phyloP scores from a whole-genome alignment of 2,329 filamentous ascomycete genomes.

The Fusarium verticillioides region DNA sequence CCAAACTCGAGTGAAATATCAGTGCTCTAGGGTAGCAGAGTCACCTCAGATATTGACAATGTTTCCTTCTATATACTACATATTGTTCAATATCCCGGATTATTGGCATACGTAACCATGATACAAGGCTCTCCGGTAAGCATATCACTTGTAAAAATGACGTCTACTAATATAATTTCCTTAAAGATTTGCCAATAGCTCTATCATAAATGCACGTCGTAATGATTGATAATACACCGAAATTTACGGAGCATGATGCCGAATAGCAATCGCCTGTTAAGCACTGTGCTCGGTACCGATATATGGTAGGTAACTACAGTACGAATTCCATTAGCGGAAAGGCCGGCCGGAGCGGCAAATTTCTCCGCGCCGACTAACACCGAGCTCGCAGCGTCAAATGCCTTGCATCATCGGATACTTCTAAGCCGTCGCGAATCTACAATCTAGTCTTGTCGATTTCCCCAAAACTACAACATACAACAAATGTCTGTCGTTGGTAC shows the following conservation, averaged over 20 bases:
- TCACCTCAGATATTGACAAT: not conserved
- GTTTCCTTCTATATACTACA: no score
- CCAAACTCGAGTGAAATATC: fast-evolving
- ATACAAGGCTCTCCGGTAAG: not conserved
- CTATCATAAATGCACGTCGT: not conserved
- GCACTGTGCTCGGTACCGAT: not conserved
- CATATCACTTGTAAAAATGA: no score
- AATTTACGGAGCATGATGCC: constrained; percentile 3
- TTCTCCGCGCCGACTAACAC: constrained; percentile 52
- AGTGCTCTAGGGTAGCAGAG: not conserved
- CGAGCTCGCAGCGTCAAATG: constrained; percentile 42
- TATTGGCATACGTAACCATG: not conserved
- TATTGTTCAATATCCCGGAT: not conserved
- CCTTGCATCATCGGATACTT: constrained; percentile 45
- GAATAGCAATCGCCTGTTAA: not conserved
- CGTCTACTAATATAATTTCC: fast-evolving
- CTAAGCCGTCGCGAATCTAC: constrained; percentile 38
- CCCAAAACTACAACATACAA: constrained; percentile 45
- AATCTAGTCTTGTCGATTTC: constrained; percentile 13
- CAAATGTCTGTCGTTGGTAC: constrained; percentile 53
- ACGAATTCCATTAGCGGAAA: not conserved
- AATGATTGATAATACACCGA: constrained; percentile 19
- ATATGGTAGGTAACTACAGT: not conserved
- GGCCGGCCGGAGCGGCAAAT: constrained; percentile 46
- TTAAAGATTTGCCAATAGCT: not conserved